phyloP scores from a whole-genome alignment of 805 yeast species.

The Candida suzukii region DNA sequence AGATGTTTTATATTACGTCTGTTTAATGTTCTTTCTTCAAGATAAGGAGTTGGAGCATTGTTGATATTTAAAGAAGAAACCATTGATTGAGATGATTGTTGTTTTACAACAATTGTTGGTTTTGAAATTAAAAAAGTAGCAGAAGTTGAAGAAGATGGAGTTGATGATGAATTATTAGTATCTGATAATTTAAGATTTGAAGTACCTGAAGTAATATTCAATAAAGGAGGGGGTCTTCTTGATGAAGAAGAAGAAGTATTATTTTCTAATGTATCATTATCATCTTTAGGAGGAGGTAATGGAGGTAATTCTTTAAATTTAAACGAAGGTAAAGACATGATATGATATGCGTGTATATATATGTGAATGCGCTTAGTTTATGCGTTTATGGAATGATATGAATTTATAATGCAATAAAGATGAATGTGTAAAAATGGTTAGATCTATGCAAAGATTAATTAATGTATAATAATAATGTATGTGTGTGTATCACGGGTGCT shows the following conservation, averaged over 20 bases:
- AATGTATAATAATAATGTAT: too few relatives aligned
- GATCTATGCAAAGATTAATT: too few relatives aligned
- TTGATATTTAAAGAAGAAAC: slow-evolving; percentile 3
- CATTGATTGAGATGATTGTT: slow-evolving; percentile 1
- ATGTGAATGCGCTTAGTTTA: not conserved
- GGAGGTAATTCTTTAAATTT: slow-evolving; percentile 15
- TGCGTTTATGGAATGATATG: not conserved
- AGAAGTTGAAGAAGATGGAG: not conserved
- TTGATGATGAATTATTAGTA: not conserved
- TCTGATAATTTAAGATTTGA: not conserved
- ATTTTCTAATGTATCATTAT: too few relatives aligned
- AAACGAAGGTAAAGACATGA: slow-evolving; percentile 6
- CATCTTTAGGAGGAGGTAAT: slow-evolving; percentile 7
- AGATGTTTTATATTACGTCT: slow-evolving; percentile 55
- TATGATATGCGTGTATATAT: too few relatives aligned
- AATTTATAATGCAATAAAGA: too few relatives aligned
- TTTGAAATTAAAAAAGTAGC: not conserved
- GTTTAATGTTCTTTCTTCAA: slow-evolving; percentile 36
- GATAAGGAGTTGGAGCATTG: slow-evolving; percentile 12
- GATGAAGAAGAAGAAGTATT: not conserved
- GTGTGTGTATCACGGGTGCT: too few relatives aligned
- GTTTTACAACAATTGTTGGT: slow-evolving; percentile 3
- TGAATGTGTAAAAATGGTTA: too few relatives aligned
- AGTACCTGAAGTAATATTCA: slow-evolving; percentile 1
- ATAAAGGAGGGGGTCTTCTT: slow-evolving; percentile 9